Conservation (phyloP, 148 eudicot species). For the Rhododendron henanense region DNA sequence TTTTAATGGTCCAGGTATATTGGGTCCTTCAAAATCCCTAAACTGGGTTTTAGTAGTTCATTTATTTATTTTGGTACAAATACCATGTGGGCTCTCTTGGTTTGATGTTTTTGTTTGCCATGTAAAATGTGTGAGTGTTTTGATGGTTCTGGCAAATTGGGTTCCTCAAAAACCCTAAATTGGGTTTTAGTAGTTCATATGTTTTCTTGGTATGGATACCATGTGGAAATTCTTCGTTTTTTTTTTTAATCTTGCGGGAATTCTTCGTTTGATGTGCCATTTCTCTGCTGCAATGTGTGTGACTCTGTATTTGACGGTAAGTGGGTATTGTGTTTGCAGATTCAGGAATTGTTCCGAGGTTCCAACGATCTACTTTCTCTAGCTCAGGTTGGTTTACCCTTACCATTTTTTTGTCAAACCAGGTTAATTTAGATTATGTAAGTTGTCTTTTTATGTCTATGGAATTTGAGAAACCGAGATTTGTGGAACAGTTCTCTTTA, state of each 20-base stretch:
- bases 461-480: constrained; percentile 22
- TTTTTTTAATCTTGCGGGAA: neutral
- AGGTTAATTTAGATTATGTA: neutral
- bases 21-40: neutral
- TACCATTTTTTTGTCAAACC: constrained; percentile 5
- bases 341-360: constrained; percentile 72
- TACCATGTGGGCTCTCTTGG: neutral
- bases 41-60: neutral
- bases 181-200: neutral
- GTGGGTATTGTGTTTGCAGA: constrained; percentile 45
- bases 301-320: constrained; percentile 4
- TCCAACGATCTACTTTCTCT: constrained; percentile 76
- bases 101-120: neutral
- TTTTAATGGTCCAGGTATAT: neutral
- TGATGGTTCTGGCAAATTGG: neutral
- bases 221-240: neutral
- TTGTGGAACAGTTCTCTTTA: constrained; percentile 13
- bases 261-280: neutral
- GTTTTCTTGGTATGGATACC: neutral
- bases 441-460: neutral
- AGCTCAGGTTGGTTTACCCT: constrained; percentile 82
- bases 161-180: neutral
- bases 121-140: constrained; percentile 7
- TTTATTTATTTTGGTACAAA: neutral
- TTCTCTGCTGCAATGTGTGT: neutral